Percentiles rank a stretch among this genome's conserved stretches.
Evolutionary conservation across 2,329 filamentous ascomycete genomes (phyloP).

Genomic region (Penicillium sp.): DNA sequence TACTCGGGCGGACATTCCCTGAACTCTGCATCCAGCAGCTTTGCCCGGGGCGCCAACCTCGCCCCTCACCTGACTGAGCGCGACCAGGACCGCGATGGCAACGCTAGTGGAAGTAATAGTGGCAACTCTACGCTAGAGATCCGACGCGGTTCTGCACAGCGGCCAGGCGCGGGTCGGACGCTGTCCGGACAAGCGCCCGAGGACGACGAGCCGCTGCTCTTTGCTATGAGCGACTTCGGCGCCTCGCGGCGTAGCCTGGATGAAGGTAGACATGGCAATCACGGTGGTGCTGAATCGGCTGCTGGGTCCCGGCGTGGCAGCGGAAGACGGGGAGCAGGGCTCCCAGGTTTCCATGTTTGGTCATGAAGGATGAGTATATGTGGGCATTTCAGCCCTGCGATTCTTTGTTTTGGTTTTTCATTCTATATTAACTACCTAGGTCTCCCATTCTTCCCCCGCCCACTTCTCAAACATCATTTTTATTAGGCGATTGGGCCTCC

Average conservation of each 20-base stretch:
- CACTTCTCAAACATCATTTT: neutral
- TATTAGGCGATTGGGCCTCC: neutral
- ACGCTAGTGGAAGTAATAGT: conserved; percentile 43
- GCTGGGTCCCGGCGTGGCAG: conserved; percentile 38
- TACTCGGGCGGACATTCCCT: conserved; percentile 41
- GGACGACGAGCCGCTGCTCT: conserved; percentile 47
- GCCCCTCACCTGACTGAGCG: conserved; percentile 36
- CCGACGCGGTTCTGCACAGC: conserved; percentile 37
- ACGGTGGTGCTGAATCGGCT: conserved; percentile 30
- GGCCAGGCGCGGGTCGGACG: conserved; percentile 36
- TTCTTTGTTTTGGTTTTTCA: neutral
- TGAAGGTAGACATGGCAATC: conserved; percentile 38
- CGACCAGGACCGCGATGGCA: conserved; percentile 41
- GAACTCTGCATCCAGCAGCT: conserved; percentile 42
- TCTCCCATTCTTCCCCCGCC: neutral
- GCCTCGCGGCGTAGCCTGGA: conserved; percentile 45
- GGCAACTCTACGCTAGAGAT: conserved; percentile 37
- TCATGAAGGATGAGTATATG: conserved; percentile 21
- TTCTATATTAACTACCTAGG: neutral
- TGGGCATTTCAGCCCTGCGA: neutral
- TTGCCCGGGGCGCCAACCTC: conserved; percentile 37
- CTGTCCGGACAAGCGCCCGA: conserved; percentile 34
- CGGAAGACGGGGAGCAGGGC: conserved; percentile 36
- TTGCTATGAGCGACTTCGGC: conserved; percentile 50
- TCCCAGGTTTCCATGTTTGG: conserved; percentile 37